Conservation (phyloP, 306 rosid species). For the Mimosa bimucronata region DNA sequence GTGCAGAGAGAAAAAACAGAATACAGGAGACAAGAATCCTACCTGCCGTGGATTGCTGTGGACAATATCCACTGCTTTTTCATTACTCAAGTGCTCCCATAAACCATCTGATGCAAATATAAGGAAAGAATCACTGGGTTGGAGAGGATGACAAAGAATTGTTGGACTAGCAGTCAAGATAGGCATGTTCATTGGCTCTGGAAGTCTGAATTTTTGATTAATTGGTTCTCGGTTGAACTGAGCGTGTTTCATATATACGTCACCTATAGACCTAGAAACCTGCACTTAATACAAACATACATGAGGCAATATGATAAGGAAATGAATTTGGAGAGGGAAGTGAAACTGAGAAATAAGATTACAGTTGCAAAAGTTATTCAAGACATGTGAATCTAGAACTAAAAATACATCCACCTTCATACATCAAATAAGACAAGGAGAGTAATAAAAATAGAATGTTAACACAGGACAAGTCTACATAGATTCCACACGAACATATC, state of each 20-base stretch:
- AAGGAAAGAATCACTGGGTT: conserved; percentile 90
- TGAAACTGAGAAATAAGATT: conserved; percentile 25
- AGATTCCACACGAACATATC: conserved; percentile 1
- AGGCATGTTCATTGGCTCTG: conserved; percentile 86
- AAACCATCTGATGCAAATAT: conserved; percentile 98
- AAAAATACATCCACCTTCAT: conserved; percentile 20
- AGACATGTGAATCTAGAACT: conserved; percentile 12
- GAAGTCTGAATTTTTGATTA: conserved; percentile 74
- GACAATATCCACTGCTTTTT: conserved; percentile 89
- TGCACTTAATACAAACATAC: conserved; percentile 52
- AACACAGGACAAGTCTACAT: conserved; percentile 3
- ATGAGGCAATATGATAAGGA: conserved; percentile 9
- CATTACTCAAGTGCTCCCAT: conserved; percentile 95
- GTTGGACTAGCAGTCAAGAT: conserved; percentile 78
- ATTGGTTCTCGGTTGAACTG: conserved; percentile 77
- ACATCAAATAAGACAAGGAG: conserved; percentile 15
- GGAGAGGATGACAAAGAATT: conserved; percentile 76
- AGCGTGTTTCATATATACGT: conserved; percentile 82
- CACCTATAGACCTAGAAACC: conserved; percentile 95
- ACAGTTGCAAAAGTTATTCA: conserved; percentile 25
- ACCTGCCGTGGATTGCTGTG: conserved; percentile 74
- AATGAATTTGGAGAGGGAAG: conserved; percentile 8
- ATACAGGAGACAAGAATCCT: conserved; percentile 38
- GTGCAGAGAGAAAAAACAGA: conserved; percentile 28
- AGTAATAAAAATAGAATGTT: conserved; percentile 16